These are phyloP conservation scores for Annulohypoxylon bovei DNA, from an alignment of 495 filamentous ascomycete species.

Conservation along the genomic window DNA sequence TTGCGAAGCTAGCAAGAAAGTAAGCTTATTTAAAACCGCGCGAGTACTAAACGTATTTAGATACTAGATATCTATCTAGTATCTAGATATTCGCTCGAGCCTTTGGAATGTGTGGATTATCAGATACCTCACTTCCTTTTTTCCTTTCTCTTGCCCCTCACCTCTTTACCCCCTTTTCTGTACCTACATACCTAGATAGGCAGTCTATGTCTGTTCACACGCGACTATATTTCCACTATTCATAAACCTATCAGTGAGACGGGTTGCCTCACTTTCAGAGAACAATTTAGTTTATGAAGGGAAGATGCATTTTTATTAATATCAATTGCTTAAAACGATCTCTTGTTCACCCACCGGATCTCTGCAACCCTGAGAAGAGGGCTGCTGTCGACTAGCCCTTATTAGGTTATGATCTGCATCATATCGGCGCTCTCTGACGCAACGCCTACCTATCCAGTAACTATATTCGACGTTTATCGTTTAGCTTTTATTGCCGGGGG, in stretches of 20 bases:
- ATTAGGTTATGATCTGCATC: slow-evolving; percentile 34
- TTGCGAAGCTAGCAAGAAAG: slow-evolving; percentile 21
- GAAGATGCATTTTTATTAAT: slow-evolving; percentile 28
- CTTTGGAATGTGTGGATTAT: neutral
- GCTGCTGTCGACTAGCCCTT: slow-evolving; percentile 19
- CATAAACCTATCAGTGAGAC: slow-evolving; percentile 2
- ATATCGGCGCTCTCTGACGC: slow-evolving; percentile 35
- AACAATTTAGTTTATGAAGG: slow-evolving; percentile 15
- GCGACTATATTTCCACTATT: neutral
- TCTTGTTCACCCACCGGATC: slow-evolving; percentile 36
- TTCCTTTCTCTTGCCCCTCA: neutral
- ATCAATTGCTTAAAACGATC: slow-evolving; percentile 25
- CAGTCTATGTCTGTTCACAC: neutral
- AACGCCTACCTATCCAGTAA: slow-evolving; percentile 38
- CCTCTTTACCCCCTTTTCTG: neutral
- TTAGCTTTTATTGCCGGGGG: slow-evolving; percentile 27
- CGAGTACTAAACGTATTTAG: too few species aligned
- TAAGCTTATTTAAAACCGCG: slow-evolving; percentile 24
- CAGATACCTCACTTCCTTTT: neutral
- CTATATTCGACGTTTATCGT: slow-evolving; percentile 25
- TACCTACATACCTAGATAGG: neutral
- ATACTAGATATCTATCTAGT: slow-evolving; percentile 1
- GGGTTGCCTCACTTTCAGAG: slow-evolving; percentile 8
- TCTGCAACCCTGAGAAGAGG: slow-evolving; percentile 38
- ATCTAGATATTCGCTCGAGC: slow-evolving; percentile 4